A percentile compares a stretch with the other conserved stretches of the same genome.
Evolutionary conservation across 768 basidiomycete genomes (phyloP).

Genomic region (Hygrophorus pudorinus): DNA sequence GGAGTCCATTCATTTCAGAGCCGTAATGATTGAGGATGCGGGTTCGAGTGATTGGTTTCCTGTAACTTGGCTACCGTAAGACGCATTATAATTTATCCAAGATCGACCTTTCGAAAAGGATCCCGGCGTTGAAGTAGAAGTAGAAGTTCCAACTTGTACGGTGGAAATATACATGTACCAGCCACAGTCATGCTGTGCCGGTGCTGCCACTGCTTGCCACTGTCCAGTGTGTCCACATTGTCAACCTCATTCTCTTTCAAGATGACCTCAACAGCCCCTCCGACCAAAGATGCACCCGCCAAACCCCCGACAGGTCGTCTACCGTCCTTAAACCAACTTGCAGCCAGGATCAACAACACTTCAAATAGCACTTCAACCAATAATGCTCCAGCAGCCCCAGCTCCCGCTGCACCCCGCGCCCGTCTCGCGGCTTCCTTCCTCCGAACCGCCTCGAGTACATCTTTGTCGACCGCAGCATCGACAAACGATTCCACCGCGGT

Average conservation of each 20-base stretch:
- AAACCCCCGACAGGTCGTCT: slow-evolving; percentile 25
- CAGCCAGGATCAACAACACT: slow-evolving; percentile 51
- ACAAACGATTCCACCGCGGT: slow-evolving; percentile 59
- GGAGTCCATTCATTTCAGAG: too few species aligned
- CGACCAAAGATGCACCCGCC: background rate
- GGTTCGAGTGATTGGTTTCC: too few species aligned
- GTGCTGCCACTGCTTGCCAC: too few species aligned
- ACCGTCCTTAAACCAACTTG: slow-evolving; percentile 75
- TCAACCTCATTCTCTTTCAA: background rate
- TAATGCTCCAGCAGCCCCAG: slow-evolving; percentile 13
- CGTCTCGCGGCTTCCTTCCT: slow-evolving; percentile 67
- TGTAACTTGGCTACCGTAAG: too few species aligned
- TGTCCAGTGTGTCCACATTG: background rate
- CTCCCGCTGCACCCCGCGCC: slow-evolving; percentile 39
- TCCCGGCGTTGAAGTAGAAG: too few species aligned
- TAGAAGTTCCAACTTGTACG: too few species aligned
- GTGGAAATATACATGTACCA: too few species aligned
- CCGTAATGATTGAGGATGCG: too few species aligned
- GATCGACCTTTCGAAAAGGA: too few species aligned
- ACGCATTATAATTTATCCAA: too few species aligned
- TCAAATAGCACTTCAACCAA: slow-evolving; percentile 25
- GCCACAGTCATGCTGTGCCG: too few species aligned
- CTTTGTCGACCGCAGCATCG: slow-evolving; percentile 39
- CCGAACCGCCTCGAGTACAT: slow-evolving; percentile 50
- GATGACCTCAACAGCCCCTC: background rate